phyloP scores from a whole-genome alignment of 2,329 filamentous ascomycete genomes.

The Herpotrichia juniperi region DNA sequence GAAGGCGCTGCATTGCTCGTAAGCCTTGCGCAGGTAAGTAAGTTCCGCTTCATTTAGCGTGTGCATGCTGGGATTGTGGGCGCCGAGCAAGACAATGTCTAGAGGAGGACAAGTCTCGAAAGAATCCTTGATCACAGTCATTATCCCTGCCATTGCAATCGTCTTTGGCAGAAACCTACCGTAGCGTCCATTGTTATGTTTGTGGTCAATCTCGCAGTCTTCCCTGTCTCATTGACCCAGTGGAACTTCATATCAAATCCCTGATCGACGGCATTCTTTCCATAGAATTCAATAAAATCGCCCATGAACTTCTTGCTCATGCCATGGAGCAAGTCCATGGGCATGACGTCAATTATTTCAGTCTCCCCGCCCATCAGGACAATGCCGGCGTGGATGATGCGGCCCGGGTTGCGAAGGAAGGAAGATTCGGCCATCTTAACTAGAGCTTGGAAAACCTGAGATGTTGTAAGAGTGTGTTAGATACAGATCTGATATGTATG shows the following conservation, averaged over 20 bases:
- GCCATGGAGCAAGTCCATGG: slow-evolving; percentile 32
- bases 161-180: slow-evolving; percentile 5
- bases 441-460: not conserved
- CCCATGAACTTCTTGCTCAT: slow-evolving; percentile 23
- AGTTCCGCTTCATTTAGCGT: slow-evolving; percentile 41
- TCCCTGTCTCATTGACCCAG: slow-evolving; percentile 36
- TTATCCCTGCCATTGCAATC: not conserved
- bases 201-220: slow-evolving; percentile 16
- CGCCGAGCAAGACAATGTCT: slow-evolving; percentile 52
- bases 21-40: slow-evolving; percentile 45
- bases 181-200: slow-evolving; percentile 21
- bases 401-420: slow-evolving; percentile 18
- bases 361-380: slow-evolving; percentile 24
- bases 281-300: slow-evolving; percentile 17
- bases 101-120: slow-evolving; percentile 49
- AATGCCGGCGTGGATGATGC: slow-evolving; percentile 22
- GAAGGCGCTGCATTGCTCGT: slow-evolving; percentile 46
- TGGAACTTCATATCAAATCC: slow-evolving; percentile 35
- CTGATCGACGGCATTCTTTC: not conserved
- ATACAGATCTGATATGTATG: not conserved
- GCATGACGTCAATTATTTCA: slow-evolving; percentile 37
- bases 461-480: not conserved
- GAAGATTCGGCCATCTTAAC: not conserved
- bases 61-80: slow-evolving; percentile 33
- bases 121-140: slow-evolving; percentile 36